Percentiles rank a stretch among this genome's conserved stretches.
Conservation (phyloP, 2,329 filamentous ascomycete genomes). For the Colletotrichum tabaci region DNA sequence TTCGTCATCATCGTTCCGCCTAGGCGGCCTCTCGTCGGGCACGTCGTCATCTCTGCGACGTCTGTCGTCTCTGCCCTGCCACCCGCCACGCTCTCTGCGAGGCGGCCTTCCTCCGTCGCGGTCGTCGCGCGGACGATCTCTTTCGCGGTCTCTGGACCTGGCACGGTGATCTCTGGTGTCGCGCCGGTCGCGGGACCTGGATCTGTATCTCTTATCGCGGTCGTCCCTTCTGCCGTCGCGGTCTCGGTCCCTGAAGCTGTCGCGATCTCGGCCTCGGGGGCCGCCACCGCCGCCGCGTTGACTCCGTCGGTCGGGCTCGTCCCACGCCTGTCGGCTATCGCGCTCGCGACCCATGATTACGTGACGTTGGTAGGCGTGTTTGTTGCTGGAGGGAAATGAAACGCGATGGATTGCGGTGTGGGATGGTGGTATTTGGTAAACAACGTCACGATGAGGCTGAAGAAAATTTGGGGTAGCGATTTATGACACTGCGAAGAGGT, state of each 20-base stretch:
- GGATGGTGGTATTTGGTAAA: background rate
- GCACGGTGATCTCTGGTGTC: constrained; percentile 45
- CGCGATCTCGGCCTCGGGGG: constrained; percentile 48
- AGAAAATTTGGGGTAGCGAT: constrained; percentile 25
- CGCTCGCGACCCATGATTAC: constrained; percentile 33
- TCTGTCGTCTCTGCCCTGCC: constrained; percentile 51
- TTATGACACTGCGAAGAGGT: background rate
- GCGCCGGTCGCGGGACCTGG: constrained; percentile 53
- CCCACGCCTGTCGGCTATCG: constrained; percentile 75
- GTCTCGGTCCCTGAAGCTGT: constrained; percentile 47
- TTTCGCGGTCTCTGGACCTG: constrained; percentile 53
- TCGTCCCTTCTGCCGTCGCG: constrained; percentile 40
- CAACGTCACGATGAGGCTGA: constrained; percentile 36
- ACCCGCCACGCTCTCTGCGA: constrained; percentile 50
- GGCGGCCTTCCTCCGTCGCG: constrained; percentile 56
- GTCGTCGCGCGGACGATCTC: constrained; percentile 50
- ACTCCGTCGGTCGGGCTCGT: constrained; percentile 63
- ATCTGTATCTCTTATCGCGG: constrained; percentile 50
- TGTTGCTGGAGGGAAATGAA: background rate
- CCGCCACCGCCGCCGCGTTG: constrained; percentile 50
- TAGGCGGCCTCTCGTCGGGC: constrained; percentile 43
- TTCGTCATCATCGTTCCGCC: constrained; percentile 45
- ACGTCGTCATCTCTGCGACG: constrained; percentile 46
- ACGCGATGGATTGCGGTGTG: background rate
- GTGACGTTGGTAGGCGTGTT: background rate